Percentiles rank a stretch among this genome's conserved stretches.
Evolutionary conservation across 192 early-diverging fungal species (phyloP).

Genomic region (Entophlyctis luteolus): DNA sequence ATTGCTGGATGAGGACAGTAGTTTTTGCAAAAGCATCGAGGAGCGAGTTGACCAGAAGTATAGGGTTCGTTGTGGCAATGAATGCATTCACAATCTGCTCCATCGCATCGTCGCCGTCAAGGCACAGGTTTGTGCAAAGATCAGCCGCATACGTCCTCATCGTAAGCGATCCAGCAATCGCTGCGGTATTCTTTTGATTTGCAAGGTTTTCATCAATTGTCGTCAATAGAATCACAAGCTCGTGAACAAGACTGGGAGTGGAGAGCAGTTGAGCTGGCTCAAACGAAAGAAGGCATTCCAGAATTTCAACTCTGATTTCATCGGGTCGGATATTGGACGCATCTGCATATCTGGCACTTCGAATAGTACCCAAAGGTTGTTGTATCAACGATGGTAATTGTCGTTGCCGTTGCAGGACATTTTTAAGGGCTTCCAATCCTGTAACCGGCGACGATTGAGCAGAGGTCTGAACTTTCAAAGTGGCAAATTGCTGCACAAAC

Average conservation of each 20-base stretch:
- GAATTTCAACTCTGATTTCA: constrained; percentile 19
- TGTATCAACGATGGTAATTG: background rate
- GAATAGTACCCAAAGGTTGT: background rate
- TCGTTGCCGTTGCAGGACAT: constrained; percentile 1
- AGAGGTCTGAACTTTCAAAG: background rate
- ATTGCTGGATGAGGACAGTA: background rate
- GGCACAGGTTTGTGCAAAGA: constrained; percentile 1
- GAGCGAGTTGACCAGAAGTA: background rate
- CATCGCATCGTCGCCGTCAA: constrained; percentile 3
- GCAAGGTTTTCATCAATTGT: background rate
- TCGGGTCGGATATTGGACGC: constrained; percentile 6
- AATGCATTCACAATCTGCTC: background rate
- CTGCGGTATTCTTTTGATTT: background rate
- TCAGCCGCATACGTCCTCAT: constrained; percentile 11
- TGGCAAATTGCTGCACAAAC: background rate
- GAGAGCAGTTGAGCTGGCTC: background rate
- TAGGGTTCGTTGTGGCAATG: background rate
- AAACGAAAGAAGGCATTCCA: constrained; percentile 13
- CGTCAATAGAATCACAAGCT: background rate
- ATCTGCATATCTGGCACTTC: background rate
- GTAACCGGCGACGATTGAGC: background rate
- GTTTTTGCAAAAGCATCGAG: background rate
- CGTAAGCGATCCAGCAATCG: background rate
- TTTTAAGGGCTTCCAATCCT: constrained; percentile 7
- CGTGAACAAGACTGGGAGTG: background rate